phyloP scores from a whole-genome alignment of 768 basidiomycete species.

The Kondoa subrosea region DNA sequence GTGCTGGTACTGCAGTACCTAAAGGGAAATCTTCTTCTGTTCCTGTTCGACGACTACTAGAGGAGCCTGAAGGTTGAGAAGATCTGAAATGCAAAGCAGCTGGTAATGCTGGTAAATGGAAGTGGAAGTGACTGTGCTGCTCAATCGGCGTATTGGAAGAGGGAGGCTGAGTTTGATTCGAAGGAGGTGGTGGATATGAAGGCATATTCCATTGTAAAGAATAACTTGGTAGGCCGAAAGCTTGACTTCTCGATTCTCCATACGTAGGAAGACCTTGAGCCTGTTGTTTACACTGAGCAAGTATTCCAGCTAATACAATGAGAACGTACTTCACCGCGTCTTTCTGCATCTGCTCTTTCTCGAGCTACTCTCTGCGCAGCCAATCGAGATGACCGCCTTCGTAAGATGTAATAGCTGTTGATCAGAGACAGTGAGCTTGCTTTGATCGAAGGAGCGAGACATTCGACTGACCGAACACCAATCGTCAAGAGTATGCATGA shows the following conservation, averaged over 20 bases:
- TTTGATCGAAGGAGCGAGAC: not conserved
- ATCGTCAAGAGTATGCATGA: not conserved
- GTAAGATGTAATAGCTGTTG: not conserved
- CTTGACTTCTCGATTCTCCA: not conserved
- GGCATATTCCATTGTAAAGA: not conserved
- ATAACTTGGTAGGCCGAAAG: not conserved
- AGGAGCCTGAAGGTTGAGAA: not conserved
- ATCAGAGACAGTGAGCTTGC: not conserved
- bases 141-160: no score
- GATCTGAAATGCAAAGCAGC: not conserved
- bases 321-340: not conserved
- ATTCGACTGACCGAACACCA: not conserved
- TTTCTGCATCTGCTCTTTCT: not conserved
- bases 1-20: not conserved
- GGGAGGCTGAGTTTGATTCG: not conserved
- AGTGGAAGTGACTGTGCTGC: not conserved
- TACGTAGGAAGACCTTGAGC: not conserved
- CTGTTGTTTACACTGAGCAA: not conserved
- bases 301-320: not conserved
- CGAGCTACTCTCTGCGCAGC: not conserved
- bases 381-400: not conserved
- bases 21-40: not conserved
- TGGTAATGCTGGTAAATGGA: not conserved
- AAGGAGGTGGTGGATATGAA: not conserved
- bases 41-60: no score